phyloP scores from a whole-genome alignment of 192 early-diverging fungal species.

The Phlyctochytrium arcticum region DNA sequence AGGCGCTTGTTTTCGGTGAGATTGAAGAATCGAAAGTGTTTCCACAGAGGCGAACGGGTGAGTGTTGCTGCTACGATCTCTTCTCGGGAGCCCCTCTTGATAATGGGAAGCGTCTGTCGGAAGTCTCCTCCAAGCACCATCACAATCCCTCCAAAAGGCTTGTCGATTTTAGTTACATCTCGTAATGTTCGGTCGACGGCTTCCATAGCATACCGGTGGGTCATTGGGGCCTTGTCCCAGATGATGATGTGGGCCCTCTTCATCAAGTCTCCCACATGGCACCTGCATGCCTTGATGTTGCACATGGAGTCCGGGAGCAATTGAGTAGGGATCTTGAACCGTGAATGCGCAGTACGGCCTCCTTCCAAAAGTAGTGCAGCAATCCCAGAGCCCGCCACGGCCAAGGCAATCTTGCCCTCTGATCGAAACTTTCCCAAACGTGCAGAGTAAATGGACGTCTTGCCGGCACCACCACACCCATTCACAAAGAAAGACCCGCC shows the following conservation, averaged over 20 bases:
- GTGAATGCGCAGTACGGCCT: neutral
- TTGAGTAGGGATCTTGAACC: neutral
- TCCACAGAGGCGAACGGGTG: neutral
- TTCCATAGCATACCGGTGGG: neutral
- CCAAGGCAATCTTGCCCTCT: neutral
- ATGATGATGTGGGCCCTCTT: neutral
- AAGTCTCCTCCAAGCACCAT: neutral
- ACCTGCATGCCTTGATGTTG: neutral
- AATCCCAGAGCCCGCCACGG: neutral
- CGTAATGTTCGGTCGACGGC: neutral
- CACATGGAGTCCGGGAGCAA: neutral
- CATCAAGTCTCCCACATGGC: neutral
- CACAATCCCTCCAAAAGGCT: neutral
- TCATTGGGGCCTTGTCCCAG: slow-evolving; percentile 4
- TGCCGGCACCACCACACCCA: neutral
- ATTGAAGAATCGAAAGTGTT: neutral
- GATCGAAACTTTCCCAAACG: neutral
- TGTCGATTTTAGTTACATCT: neutral
- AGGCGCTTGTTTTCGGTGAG: neutral
- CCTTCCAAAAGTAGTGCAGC: neutral
- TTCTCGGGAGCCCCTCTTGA: neutral
- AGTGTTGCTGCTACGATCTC: neutral
- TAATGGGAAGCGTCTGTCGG: neutral
- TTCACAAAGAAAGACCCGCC: neutral
- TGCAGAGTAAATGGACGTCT: neutral